Base-by-base conservation (phyloP, 202 grass and related monocot species). In the Setaria italica region DNA sequence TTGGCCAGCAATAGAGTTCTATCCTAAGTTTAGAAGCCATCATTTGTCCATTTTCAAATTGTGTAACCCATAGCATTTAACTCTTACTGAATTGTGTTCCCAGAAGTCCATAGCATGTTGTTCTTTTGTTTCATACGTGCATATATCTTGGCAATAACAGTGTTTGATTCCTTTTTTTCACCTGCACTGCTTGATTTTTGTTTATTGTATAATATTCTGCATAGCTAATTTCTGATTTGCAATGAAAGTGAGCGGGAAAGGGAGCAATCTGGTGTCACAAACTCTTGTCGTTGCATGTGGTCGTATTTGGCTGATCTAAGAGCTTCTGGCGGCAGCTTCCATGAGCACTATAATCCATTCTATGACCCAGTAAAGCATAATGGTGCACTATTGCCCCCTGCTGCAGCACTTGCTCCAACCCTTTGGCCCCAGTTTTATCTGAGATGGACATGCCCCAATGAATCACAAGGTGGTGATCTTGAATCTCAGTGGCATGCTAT, bases 361-460 rank as follows among this genome's bases (percentile, higher is more conserved):
- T 99, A 94, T 83, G 93, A 99, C 21, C 82, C 86, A 55, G 60
- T 66, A 35, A 87, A 84, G 64, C 89, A 92, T 70, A 72, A 77
- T 49, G 67, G 56, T 21, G 68, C 96, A 37, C 65, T 99, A 76
- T 73, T 92, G 42, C 93, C 96, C 56, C 90, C 96, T 85, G 96
- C 96, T 56, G 96, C 96, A 56, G 91, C 88, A 80, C 90, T 99
- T 78, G 96, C 93, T 66, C 96, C 96, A 17, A 96, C 96, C 15
- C 91, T 99, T 63, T 99, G 96, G 96, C 96, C 96, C 54, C 88
- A 96, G 35, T 99, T 99, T 86, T 94, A 94, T 90, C 83, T 99
- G 86, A 91, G 96, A 72, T 99, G 96, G 96, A 86, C 96, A 77
- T 99, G 96, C 25, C 91, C 93, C 72, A 72, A 41, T 11, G 96